phyloP scores from a whole-genome alignment of 129 eudicot genomes.

The Helianthus tuberosus region DNA sequence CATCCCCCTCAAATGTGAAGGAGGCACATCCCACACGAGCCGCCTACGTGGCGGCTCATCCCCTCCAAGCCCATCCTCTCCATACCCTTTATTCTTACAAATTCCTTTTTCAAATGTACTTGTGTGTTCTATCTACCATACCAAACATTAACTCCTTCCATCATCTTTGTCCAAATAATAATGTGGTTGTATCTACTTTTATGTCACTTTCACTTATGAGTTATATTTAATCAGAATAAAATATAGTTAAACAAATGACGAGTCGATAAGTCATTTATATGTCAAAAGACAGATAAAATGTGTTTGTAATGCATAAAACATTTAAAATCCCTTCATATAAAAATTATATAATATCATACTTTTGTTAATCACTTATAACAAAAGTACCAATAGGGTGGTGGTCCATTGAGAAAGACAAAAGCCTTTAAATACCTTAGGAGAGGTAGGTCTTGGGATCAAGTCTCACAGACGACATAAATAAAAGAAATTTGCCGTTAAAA shows the following conservation, averaged over 20 bases:
- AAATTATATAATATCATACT: background rate
- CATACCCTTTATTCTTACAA: too few species aligned
- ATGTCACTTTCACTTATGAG: background rate
- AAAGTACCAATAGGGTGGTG: too few species aligned
- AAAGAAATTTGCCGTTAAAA: too few species aligned
- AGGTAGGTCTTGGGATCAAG: too few species aligned
- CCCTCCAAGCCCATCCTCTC: too few species aligned
- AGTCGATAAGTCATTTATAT: background rate
- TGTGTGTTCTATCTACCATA: slow-evolving; percentile 9
- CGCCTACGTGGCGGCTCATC: too few species aligned
- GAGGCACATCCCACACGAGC: too few species aligned
- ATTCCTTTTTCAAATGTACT: background rate
- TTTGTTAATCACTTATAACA: background rate
- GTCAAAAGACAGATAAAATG: background rate
- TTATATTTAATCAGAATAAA: background rate
- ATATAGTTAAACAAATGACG: background rate
- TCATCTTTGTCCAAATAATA: background rate
- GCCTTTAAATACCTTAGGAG: too few species aligned
- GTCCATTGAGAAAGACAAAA: too few species aligned
- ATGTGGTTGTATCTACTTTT: background rate
- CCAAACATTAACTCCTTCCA: slow-evolving; percentile 2
- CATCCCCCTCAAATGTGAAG: too few species aligned
- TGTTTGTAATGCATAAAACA: background rate
- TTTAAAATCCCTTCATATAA: background rate
- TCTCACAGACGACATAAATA: too few species aligned